Percentiles rank a stretch among this genome's conserved stretches.
phyloP scores from a whole-genome alignment of 2,329 filamentous ascomycete species.

The Clarireedia monteithiana region DNA sequence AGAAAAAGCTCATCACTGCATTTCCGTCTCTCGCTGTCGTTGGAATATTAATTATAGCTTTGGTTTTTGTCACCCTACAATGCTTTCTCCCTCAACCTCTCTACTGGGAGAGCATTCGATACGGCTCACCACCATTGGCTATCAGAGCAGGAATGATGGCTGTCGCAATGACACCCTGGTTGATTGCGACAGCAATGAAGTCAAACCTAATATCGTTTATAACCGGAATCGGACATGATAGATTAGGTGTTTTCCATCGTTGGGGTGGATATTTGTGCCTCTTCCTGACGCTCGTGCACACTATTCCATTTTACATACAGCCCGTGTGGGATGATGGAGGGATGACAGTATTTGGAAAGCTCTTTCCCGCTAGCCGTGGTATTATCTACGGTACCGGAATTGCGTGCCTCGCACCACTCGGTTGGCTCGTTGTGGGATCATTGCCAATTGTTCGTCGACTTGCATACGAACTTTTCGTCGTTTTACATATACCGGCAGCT shows the following conservation, averaged over 20 bases:
- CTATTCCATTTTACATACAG: conserved; percentile 81
- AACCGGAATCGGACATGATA: conserved; percentile 86
- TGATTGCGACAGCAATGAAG: conserved; percentile 83
- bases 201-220: conserved; percentile 77
- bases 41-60: conserved; percentile 56
- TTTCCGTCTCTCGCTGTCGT: conserved; percentile 75
- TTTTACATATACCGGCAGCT: conserved; percentile 74
- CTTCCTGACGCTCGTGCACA: conserved; percentile 75
- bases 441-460: conserved; percentile 67
- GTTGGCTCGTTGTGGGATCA: conserved; percentile 79
- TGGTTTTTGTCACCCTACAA: conserved; percentile 70
- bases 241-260: conserved; percentile 86
- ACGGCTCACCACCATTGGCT: conserved; percentile 80
- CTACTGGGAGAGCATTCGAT: conserved; percentile 81
- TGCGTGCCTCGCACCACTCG: conserved; percentile 71
- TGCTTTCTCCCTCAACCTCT: conserved; percentile 82
- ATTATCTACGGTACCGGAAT: conserved; percentile 81
- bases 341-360: conserved; percentile 58
- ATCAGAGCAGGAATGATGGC: conserved; percentile 87
- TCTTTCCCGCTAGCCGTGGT: conserved; percentile 58
- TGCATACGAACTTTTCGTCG: conserved; percentile 80
- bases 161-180: conserved; percentile 88
- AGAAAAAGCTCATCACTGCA: conserved; percentile 56
- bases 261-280: conserved; percentile 86
- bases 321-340: conserved; percentile 78